These are phyloP conservation scores for Collybia sordida DNA, from an alignment of 768 basidiomycete genomes.

Conservation along the genomic window DNA sequence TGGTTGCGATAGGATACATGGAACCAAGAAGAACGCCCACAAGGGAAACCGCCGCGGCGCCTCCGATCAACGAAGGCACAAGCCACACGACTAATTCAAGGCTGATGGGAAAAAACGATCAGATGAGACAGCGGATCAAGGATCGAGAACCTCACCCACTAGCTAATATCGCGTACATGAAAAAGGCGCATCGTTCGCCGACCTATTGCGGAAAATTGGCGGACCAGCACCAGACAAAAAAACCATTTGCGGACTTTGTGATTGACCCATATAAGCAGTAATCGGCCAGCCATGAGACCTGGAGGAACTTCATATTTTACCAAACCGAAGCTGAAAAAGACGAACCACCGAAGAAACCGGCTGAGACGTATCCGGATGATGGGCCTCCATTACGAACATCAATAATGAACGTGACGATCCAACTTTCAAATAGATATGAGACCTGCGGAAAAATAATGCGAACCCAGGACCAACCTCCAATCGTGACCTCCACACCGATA, in stretches of 20 bases:
- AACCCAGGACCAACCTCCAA: slow-evolving; percentile 33
- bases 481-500: slow-evolving; percentile 67
- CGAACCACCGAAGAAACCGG: slow-evolving; percentile 23
- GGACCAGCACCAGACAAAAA: slow-evolving; percentile 1
- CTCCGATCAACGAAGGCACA: slow-evolving; percentile 61
- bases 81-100: slow-evolving; percentile 74
- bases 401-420: slow-evolving; percentile 64
- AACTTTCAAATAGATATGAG: slow-evolving; percentile 37
- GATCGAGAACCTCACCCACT: slow-evolving; percentile 36
- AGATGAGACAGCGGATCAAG: background rate
- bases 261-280: slow-evolving; percentile 56
- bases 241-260: slow-evolving; percentile 30
- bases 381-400: slow-evolving; percentile 34
- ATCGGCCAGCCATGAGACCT: slow-evolving; percentile 58
- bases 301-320: background rate
- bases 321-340: background rate
- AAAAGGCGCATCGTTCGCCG: slow-evolving; percentile 53
- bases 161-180: slow-evolving; percentile 48
- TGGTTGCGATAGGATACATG: slow-evolving; percentile 74
- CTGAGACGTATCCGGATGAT: slow-evolving; percentile 24
- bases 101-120: slow-evolving; percentile 25
- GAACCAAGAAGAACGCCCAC: slow-evolving; percentile 73
- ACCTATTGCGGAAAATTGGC: slow-evolving; percentile 27
- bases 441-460: background rate
- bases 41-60: slow-evolving; percentile 62